Evolutionary conservation across 495 filamentous ascomycete species (phyloP).

Genomic region (Aspergillus avenaceus): DNA sequence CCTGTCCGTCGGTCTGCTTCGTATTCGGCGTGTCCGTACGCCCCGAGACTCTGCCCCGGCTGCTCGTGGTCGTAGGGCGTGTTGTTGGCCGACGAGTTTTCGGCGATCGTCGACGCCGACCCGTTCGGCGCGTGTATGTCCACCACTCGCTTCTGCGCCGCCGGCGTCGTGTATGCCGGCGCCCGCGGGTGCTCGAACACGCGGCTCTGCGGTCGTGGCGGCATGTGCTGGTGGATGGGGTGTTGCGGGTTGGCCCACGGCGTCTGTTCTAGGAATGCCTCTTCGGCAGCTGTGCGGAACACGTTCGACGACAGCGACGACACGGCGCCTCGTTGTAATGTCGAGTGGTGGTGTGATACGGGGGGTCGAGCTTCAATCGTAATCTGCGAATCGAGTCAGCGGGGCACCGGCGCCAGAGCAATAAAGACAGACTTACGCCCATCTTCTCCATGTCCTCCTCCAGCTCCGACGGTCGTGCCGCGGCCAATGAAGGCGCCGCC

Average conservation of each 20-base stretch:
- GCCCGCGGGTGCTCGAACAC: constrained; percentile 24
- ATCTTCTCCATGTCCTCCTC: constrained; percentile 88
- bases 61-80: constrained; percentile 45
- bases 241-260: constrained; percentile 89
- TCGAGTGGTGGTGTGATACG: constrained; percentile 18
- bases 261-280: constrained; percentile 76
- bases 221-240: constrained; percentile 57
- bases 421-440: constrained; percentile 59
- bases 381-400: constrained; percentile 30
- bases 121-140: constrained; percentile 52
- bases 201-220: constrained; percentile 32
- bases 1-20: constrained; percentile 36
- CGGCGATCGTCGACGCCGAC: constrained; percentile 53
- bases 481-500: constrained; percentile 77
- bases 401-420: too few relatives aligned
- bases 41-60: constrained; percentile 17
- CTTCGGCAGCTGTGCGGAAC: constrained; percentile 60
- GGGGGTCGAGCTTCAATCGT: constrained; percentile 29
- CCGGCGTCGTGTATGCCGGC: constrained; percentile 48
- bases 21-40: constrained; percentile 34
- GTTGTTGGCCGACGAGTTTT: constrained; percentile 46
- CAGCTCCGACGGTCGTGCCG: constrained; percentile 66
- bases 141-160: constrained; percentile 47
- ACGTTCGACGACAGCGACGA: constrained; percentile 35
- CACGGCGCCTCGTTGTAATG: constrained; percentile 28